Conservation (phyloP, 768 basidiomycete genomes). For the Suillus spraguei region DNA sequence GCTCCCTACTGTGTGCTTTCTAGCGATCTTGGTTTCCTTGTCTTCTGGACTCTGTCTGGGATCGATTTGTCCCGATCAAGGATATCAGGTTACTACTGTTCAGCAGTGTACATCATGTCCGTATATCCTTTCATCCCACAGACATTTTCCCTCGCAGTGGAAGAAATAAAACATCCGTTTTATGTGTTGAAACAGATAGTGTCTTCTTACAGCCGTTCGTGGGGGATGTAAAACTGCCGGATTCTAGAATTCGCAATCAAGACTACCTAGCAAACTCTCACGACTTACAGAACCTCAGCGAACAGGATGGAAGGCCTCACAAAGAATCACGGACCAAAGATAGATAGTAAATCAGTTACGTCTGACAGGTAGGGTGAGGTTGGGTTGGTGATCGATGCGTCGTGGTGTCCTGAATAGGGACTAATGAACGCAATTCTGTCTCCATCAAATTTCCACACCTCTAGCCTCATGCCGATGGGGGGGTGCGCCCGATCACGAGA, state of each 20-base stretch:
- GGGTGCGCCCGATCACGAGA: not conserved
- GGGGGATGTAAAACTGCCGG: not conserved
- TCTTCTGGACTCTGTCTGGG: not conserved
- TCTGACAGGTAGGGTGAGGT: not conserved
- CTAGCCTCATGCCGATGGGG: not conserved
- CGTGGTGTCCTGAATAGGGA: constrained; percentile 1
- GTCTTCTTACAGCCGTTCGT: not conserved
- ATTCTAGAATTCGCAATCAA: not conserved
- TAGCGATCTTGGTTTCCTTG: not conserved
- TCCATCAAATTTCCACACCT: constrained; percentile 2
- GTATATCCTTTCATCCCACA: not conserved
- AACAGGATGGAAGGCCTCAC: not conserved
- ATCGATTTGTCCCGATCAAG: not conserved
- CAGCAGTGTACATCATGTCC: not conserved
- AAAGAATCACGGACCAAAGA: constrained; percentile 4
- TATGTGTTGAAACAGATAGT: not conserved
- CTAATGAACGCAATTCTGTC: not conserved
- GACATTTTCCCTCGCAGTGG: constrained; percentile 2
- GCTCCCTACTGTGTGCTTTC: not conserved
- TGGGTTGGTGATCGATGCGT: not conserved
- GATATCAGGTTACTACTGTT: constrained; percentile 2
- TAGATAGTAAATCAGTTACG: not conserved
- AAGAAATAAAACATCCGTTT: not conserved
- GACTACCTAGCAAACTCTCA: constrained; percentile 3
- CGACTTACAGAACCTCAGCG: not conserved